These are phyloP conservation scores for Paxillus rubicundulus DNA, from an alignment of 768 basidiomycete species.

Conservation along the genomic window DNA sequence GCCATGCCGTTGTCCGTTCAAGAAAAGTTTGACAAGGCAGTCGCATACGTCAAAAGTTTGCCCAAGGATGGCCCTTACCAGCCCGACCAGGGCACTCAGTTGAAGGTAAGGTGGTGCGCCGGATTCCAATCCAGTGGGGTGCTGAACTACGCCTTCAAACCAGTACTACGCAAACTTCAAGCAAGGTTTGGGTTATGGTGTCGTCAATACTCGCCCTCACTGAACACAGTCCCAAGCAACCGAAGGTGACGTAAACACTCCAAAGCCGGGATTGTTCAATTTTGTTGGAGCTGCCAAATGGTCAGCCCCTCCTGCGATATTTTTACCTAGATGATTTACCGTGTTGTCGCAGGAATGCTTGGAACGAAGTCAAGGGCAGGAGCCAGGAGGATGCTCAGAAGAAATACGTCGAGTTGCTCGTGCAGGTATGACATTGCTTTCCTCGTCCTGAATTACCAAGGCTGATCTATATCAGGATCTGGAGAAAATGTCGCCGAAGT, in stretches of 20 bases:
- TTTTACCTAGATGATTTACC: not conserved
- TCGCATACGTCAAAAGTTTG: conserved; percentile 59
- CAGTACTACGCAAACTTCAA: conserved; percentile 96
- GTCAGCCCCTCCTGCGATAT: conserved; percentile 37
- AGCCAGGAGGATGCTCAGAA: conserved; percentile 67
- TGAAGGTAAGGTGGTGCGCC: conserved; percentile 57
- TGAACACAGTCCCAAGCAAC: conserved; percentile 50
- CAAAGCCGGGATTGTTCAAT: conserved; percentile 74
- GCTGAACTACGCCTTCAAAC: conserved; percentile 7
- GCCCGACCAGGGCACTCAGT: conserved; percentile 70
- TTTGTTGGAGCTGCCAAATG: conserved; percentile 91
- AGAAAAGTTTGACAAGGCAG: conserved; percentile 75
- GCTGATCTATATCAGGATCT: conserved; percentile 48
- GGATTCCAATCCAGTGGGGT: not conserved
- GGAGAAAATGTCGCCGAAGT: conserved; percentile 39
- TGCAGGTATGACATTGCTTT: conserved; percentile 47
- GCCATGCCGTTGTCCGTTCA: conserved; percentile 48
- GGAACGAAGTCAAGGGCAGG: conserved; percentile 70
- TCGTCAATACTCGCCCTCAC: not conserved
- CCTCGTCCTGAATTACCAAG: not conserved
- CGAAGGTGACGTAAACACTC: conserved; percentile 65
- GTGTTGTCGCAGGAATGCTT: conserved; percentile 68
- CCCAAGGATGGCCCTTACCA: conserved; percentile 74
- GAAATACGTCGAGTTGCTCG: conserved; percentile 74
- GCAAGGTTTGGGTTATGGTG: conserved; percentile 57